Evolutionary conservation across 2,329 filamentous ascomycete genomes (phyloP).

Genomic region (Sporothrix sp.): DNA sequence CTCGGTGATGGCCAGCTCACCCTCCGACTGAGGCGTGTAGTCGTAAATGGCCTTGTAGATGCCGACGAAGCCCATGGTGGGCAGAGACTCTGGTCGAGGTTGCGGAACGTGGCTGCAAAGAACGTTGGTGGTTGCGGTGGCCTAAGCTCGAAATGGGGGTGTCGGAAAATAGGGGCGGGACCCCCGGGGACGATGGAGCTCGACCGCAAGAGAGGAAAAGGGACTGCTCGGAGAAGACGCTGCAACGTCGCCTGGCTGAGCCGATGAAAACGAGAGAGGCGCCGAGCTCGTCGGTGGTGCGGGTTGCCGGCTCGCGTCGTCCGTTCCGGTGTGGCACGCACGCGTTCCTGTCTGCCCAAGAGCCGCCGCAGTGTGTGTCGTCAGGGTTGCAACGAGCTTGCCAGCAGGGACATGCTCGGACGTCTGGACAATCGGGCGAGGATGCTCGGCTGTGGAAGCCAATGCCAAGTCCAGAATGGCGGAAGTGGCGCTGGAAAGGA

Average conservation of each 20-base stretch:
- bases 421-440: neutral
- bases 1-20: constrained; percentile 19
- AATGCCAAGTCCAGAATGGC: no score
- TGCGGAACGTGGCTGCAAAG: neutral
- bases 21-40: constrained; percentile 21
- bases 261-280: no score
- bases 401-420: constrained; percentile 10
- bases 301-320: no score
- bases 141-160: neutral
- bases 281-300: no score
- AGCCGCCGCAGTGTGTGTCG: neutral
- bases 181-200: neutral
- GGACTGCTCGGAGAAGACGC: neutral
- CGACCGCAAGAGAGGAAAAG: neutral
- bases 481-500: neutral
- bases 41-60: constrained; percentile 21
- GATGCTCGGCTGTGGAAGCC: neutral
- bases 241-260: no score
- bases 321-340: neutral
- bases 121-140: neutral
- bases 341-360: neutral
- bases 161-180: constrained; percentile 2
- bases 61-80: constrained; percentile 20
- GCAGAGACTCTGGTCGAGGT: no score
- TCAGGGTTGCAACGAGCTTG: neutral